Evolutionary conservation across 169 alveolate species (phyloP).

Genomic region (Cryptosporidium parvum): DNA sequence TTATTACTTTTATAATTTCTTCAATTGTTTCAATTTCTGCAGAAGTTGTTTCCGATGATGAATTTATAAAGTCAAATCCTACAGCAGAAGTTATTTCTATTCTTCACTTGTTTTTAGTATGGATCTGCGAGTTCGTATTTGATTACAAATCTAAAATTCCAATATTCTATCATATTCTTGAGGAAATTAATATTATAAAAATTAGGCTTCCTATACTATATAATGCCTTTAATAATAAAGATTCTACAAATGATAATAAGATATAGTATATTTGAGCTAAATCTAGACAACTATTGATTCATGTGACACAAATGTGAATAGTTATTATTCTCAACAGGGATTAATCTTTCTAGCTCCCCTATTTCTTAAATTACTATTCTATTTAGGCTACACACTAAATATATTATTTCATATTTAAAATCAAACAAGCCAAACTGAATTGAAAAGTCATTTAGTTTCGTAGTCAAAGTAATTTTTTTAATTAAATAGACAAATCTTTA

Average conservation of each 20-base stretch:
- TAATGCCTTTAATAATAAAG: slow-evolving; percentile 2
- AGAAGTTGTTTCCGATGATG: slow-evolving; percentile 6
- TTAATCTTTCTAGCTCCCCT: not conserved
- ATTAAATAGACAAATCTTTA: too few species aligned
- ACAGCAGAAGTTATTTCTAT: slow-evolving; percentile 4
- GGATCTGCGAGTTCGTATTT: slow-evolving; percentile 70
- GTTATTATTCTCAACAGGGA: not conserved
- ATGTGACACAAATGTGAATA: too few species aligned
- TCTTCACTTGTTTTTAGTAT: slow-evolving; percentile 19
- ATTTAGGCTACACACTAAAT: not conserved
- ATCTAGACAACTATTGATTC: too few species aligned
- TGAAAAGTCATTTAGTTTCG: not conserved
- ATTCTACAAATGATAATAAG: not conserved
- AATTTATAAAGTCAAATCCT: slow-evolving; percentile 3
- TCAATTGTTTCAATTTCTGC: slow-evolving; percentile 18
- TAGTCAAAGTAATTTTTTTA: too few species aligned
- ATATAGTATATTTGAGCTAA: not conserved
- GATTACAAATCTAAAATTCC: slow-evolving; percentile 50
- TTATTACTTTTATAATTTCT: slow-evolving; percentile 15
- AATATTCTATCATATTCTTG: slow-evolving; percentile 24
- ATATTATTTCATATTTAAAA: too few species aligned
- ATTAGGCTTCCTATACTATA: slow-evolving; percentile 53
- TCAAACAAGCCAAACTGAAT: not conserved
- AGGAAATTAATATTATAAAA: slow-evolving; percentile 58
- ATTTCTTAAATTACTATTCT: too few species aligned